Conservation (phyloP, 352 stramenopile genomes). For the Globisporangium recalcitrans region DNA sequence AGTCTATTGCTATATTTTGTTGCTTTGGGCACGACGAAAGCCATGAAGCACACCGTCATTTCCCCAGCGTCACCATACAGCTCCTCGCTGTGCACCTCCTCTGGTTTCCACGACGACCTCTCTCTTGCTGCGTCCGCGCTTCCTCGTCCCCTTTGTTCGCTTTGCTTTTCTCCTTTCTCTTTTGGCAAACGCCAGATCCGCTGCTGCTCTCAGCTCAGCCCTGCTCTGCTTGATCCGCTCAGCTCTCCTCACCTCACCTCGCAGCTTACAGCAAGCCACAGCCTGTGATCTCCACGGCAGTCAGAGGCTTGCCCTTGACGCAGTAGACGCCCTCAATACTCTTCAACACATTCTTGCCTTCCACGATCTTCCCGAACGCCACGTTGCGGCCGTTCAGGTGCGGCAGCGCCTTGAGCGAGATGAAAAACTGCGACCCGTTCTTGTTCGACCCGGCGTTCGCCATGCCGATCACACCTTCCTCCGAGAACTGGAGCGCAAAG, state of each 20-base stretch:
- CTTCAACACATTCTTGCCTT: constrained; percentile 79
- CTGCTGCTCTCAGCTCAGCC: neutral
- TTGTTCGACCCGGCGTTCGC: constrained; percentile 97
- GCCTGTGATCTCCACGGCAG: constrained; percentile 71
- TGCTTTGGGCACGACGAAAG: neutral
- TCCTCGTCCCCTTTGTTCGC: neutral
- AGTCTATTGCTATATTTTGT: constrained; percentile 15
- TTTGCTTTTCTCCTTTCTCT: neutral
- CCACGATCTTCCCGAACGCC: constrained; percentile 84
- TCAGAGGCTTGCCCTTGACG: constrained; percentile 79
- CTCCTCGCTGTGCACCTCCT: neutral
- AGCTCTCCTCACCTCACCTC: neutral
- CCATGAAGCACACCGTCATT: neutral
- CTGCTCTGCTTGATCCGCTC: no score
- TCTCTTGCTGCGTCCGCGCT: neutral
- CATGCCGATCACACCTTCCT: constrained; percentile 91
- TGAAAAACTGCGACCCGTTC: constrained; percentile 99
- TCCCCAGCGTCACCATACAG: neutral
- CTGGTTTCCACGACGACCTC: neutral
- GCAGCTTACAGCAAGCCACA: constrained; percentile 68
- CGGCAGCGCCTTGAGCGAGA: constrained; percentile 84
- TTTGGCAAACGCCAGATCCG: neutral
- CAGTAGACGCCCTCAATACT: constrained; percentile 79
- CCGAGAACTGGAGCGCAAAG: constrained; percentile 81
- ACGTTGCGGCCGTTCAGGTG: constrained; percentile 87